phyloP scores from a whole-genome alignment of 192 early-diverging fungal genomes.

The Linnemannia elongata region DNA sequence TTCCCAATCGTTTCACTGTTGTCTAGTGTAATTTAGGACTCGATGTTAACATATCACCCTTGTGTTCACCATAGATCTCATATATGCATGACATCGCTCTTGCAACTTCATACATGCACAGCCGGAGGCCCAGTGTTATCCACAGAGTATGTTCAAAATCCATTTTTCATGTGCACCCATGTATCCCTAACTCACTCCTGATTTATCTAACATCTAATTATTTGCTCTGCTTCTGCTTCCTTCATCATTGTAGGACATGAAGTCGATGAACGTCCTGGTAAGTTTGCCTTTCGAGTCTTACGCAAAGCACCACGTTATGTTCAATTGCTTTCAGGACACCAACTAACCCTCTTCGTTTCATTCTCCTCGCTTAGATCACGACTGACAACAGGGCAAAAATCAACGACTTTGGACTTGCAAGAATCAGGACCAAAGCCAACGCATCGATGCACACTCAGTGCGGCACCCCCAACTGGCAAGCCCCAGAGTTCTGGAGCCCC shows the following conservation, averaged over 20 bases:
- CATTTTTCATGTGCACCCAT: not conserved
- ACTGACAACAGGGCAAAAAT: slow-evolving; percentile 79
- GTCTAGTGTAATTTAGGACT: not conserved
- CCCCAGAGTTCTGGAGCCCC: slow-evolving; percentile 81
- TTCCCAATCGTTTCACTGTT: not conserved
- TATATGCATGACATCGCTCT: slow-evolving; percentile 85
- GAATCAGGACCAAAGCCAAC: slow-evolving; percentile 77
- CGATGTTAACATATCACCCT: not conserved
- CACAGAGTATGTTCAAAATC: slow-evolving; percentile 64
- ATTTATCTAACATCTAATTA: not conserved
- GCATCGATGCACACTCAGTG: slow-evolving; percentile 82
- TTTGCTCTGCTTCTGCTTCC: not conserved
- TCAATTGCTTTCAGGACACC: slow-evolving; percentile 24
- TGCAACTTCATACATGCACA: slow-evolving; percentile 75
- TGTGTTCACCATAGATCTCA: slow-evolving; percentile 62
- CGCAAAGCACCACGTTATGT: not conserved
- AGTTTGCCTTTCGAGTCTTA: not conserved
- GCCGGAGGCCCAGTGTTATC: slow-evolving; percentile 78
- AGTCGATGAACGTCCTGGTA: slow-evolving; percentile 83
- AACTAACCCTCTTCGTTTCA: not conserved
- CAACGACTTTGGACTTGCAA: slow-evolving; percentile 86
- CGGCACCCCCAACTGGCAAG: slow-evolving; percentile 87
- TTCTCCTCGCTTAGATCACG: slow-evolving; percentile 52
- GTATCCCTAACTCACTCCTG: no score
- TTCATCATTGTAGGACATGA: slow-evolving; percentile 67